phyloP scores from a whole-genome alignment of 2,329 filamentous ascomycete species.

The Thelonectria olida region DNA sequence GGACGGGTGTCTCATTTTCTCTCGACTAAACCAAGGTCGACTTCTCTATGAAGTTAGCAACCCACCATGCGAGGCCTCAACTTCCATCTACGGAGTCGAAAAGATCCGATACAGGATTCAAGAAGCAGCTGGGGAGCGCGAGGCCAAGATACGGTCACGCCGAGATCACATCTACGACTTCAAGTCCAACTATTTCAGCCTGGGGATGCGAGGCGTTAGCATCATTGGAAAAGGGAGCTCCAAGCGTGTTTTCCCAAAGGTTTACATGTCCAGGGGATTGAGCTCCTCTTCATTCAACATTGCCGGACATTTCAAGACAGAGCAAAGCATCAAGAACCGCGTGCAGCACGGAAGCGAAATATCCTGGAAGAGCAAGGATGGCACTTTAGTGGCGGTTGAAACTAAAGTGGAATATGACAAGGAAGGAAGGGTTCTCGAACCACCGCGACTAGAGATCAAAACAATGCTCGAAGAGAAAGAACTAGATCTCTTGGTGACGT shows the following conservation, averaged over 20 bases:
- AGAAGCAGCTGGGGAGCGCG: constrained; percentile 16
- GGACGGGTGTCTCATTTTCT: constrained; percentile 32
- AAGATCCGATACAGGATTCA: constrained; percentile 39
- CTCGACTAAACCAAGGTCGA: constrained; percentile 26
- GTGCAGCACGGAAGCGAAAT: constrained; percentile 35
- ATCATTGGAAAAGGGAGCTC: constrained; percentile 33
- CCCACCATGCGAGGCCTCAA: constrained; percentile 29
- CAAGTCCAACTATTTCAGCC: constrained; percentile 21
- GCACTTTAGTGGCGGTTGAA: constrained; percentile 36
- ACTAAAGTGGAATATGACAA: constrained; percentile 31
- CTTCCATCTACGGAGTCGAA: constrained; percentile 34
- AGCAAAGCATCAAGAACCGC: constrained; percentile 27
- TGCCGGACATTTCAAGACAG: constrained; percentile 34
- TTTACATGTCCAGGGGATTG: constrained; percentile 28
- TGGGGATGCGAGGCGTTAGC: constrained; percentile 7
- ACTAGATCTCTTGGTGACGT: constrained; percentile 41
- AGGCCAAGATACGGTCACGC: constrained; percentile 27
- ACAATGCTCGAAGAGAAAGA: constrained; percentile 32
- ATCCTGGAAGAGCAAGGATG: constrained; percentile 37
- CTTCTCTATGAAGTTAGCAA: constrained; percentile 41
- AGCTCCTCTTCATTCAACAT: constrained; percentile 32
- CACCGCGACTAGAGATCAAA: constrained; percentile 38
- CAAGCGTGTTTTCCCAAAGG: constrained; percentile 32
- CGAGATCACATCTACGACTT: constrained; percentile 45
- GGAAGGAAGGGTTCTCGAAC: constrained; percentile 23